These are phyloP conservation scores for Dendrocalamus sinicus DNA, from an alignment of 176 grass and related monocot genomes.

Conservation along the genomic window DNA sequence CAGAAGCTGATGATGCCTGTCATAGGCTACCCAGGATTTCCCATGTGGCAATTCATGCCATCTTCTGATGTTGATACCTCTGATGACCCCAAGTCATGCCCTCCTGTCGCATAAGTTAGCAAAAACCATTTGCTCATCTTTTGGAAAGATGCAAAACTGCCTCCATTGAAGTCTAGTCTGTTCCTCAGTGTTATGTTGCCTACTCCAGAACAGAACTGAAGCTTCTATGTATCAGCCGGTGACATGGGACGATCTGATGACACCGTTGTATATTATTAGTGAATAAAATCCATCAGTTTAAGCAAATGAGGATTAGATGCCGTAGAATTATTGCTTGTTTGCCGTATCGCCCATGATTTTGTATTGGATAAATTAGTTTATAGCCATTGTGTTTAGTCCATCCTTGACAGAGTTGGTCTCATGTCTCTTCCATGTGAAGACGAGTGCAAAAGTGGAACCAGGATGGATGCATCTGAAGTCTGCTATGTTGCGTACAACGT, in stretches of 20 bases:
- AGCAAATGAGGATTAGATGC: background rate
- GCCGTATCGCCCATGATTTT: background rate
- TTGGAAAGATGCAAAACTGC: slow-evolving; percentile 51
- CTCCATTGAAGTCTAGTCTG: slow-evolving; percentile 28
- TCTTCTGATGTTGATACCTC: slow-evolving; percentile 86
- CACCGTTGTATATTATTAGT: slow-evolving; percentile 59
- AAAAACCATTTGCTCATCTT: slow-evolving; percentile 31
- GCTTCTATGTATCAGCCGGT: slow-evolving; percentile 37
- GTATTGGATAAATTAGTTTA: background rate
- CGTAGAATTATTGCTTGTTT: background rate
- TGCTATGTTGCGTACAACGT: slow-evolving; percentile 21
- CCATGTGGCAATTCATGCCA: slow-evolving; percentile 99
- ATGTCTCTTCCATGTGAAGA: background rate
- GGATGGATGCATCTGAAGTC: background rate
- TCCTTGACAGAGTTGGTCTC: background rate
- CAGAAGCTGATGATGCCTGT: slow-evolving; percentile 95
- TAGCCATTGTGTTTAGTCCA: background rate
- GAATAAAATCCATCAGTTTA: slow-evolving; percentile 44
- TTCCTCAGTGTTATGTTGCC: slow-evolving; percentile 54
- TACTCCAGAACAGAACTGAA: slow-evolving; percentile 45
- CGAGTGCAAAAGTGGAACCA: background rate
- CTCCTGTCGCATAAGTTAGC: slow-evolving; percentile 71
- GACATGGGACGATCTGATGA: slow-evolving; percentile 37
- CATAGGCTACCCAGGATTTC: slow-evolving; percentile 82
- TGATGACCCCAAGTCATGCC: slow-evolving; percentile 76